Evolutionary conservation across 495 filamentous ascomycete species (phyloP).

Genomic region (Neurospora sp.): DNA sequence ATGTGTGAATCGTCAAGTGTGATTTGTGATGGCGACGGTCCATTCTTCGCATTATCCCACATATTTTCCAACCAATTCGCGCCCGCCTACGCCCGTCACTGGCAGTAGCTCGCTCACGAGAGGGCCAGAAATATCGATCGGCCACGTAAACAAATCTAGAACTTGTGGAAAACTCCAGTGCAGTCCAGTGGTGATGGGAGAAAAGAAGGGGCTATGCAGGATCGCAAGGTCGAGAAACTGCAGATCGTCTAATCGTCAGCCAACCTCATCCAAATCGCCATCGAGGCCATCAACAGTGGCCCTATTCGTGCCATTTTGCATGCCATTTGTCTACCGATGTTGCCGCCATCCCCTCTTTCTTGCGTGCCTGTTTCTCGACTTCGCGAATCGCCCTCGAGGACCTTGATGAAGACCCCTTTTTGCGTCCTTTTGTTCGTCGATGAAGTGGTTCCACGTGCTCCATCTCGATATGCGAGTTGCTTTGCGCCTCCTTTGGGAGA

Average conservation of each 20-base stretch:
- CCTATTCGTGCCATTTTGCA: not conserved
- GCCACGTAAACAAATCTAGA: not conserved
- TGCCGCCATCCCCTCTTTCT: not conserved
- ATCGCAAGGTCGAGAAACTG: not conserved
- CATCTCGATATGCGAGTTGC: not conserved
- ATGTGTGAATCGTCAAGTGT: not conserved
- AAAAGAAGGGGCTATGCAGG: not conserved
- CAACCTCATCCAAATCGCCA: not conserved
- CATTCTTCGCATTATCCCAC: not conserved
- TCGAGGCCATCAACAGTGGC: not conserved
- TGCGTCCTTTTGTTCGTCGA: not conserved
- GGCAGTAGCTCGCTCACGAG: not conserved
- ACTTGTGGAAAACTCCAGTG: not conserved
- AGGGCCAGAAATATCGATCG: not conserved
- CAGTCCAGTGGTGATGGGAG: not conserved
- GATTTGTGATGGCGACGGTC: not conserved
- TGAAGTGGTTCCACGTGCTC: not conserved
- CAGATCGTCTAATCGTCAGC: not conserved
- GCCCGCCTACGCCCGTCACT: not conserved
- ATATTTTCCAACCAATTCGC: not conserved
- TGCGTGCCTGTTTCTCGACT: not conserved
- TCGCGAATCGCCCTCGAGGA: not conserved
- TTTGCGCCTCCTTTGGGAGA: not conserved
- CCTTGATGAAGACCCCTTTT: not conserved
- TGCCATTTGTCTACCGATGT: not conserved